Evolutionary conservation across 228 moss, liverwort and hornwort species (phyloP), one percentile per base, ranked within the genome.

Genomic region (Sphagnum magellanicum): DNA sequence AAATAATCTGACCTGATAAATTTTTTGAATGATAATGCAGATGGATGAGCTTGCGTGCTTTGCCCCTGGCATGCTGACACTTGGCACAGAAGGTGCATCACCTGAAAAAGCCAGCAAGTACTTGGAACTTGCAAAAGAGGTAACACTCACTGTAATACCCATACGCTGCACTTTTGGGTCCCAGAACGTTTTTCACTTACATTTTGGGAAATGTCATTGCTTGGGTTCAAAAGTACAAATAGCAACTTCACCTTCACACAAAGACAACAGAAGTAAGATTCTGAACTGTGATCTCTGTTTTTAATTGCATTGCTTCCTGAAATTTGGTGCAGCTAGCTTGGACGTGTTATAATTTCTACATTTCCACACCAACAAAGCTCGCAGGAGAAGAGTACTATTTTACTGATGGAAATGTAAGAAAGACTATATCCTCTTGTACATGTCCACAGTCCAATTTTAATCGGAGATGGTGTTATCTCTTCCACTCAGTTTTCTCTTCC

Each of bases 41-140:
- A 97, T 97, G 96, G 96, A 97, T 77, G 96, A 97, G 70, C 76
- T 97, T 66, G 96, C 96, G 61, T 97, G 96, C 72, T 97, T 97
- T 71, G 91, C 89, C 52, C 93, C 96, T 48, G 96, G 96, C n/a
- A 97, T 97, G 96, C 87, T 97, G 65, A 80, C 85, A 48, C 88
- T 97, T 69, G 96, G 96, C 65, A 81, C 75, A 67, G 88, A 91
- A 32, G 96, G 88, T 75, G 83, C 96, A 64, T 86, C 79, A 9
- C 86, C 88, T 66, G 68, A 82, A 51, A 97, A 97, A 76, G 89
- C 88, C 32, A 64, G 80, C 50, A 74, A 93, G 74, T 97, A 97
- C 70, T 58, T 97, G 83, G 79, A 93, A 67, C 83, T 87, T 59
- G 96, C 93, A 8, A 74, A 93, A 70, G 96, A 91, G 84, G 92